Evolutionary conservation across 225 moss, liverwort and hornwort genomes (phyloP).

Genomic region (Polytrichum commune): DNA sequence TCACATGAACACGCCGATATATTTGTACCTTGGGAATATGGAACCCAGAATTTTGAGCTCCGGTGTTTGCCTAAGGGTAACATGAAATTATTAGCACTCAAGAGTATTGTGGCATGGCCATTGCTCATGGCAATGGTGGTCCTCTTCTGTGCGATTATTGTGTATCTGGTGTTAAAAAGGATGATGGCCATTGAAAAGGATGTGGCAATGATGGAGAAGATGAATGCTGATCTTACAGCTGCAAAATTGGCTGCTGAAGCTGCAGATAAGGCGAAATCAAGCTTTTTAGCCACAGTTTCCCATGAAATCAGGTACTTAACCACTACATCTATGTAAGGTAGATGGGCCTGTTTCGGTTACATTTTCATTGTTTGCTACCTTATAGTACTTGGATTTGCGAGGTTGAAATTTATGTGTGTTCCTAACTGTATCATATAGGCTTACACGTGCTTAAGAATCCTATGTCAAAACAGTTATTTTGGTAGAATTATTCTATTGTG

Average conservation of each 20-base stretch:
- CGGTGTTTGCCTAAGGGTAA: constrained; percentile 43
- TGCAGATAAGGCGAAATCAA: constrained; percentile 77
- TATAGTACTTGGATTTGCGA: too few relatives aligned
- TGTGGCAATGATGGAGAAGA: constrained; percentile 55
- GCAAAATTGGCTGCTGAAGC: constrained; percentile 66
- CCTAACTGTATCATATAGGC: too few relatives aligned
- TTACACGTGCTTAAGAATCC: too few relatives aligned
- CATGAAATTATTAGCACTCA: constrained; percentile 27
- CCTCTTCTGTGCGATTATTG: constrained; percentile 51
- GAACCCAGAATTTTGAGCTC: constrained; percentile 59
- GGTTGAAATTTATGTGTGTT: too few relatives aligned
- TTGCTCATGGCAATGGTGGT: constrained; percentile 64
- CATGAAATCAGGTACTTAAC: constrained; percentile 67
- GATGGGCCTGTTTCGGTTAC: too few relatives aligned
- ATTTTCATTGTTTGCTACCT: too few relatives aligned
- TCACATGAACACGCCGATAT: constrained; percentile 19
- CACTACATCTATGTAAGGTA: too few relatives aligned
- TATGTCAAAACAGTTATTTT: too few relatives aligned
- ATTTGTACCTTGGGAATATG: constrained; percentile 40
- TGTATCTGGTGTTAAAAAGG: constrained; percentile 52
- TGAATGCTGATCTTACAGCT: constrained; percentile 59
- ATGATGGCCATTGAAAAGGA: constrained; percentile 55
- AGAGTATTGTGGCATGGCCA: constrained; percentile 61
- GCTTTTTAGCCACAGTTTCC: constrained; percentile 84
- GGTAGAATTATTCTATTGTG: too few relatives aligned